These are phyloP conservation scores for Sugiyamaella sp. DNA, from an alignment of 1,139 yeast genomes.

Conservation along the genomic window DNA sequence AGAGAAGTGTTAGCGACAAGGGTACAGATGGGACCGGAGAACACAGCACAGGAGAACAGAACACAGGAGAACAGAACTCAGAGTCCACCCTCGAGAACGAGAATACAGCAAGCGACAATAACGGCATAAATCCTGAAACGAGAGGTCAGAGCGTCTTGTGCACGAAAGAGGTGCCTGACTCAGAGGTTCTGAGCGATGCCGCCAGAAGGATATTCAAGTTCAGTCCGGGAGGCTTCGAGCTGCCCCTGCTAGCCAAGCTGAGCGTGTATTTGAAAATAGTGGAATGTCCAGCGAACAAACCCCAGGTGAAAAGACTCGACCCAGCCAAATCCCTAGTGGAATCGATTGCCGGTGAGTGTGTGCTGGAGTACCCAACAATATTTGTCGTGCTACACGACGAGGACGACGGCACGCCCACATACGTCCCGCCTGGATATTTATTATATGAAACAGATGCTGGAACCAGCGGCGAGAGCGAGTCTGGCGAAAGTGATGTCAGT, in stretches of 20 bases:
- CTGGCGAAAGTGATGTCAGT: background rate
- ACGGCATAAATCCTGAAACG: background rate
- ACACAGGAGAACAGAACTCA: too few relatives aligned
- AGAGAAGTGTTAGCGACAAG: too few relatives aligned
- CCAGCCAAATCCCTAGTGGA: conserved; percentile 44
- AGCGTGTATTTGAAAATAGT: conserved; percentile 29
- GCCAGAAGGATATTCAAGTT: conserved; percentile 8
- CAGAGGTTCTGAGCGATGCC: conserved; percentile 16
- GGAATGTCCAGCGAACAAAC: conserved; percentile 31
- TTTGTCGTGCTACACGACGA: conserved; percentile 37
- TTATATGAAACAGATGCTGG: conserved; percentile 1
- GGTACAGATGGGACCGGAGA: too few relatives aligned
- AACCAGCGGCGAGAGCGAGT: background rate
- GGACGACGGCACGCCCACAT: background rate
- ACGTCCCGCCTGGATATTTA: conserved; percentile 45
- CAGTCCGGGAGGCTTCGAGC: background rate
- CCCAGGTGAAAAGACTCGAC: conserved; percentile 30
- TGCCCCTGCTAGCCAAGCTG: background rate
- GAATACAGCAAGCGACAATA: conserved; percentile 8
- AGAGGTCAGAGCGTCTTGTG: background rate
- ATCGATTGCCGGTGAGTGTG: conserved; percentile 56
- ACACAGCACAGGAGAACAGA: too few relatives aligned
- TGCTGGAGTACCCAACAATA: conserved; percentile 74
- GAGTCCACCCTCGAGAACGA: too few relatives aligned
- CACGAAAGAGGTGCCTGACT: conserved; percentile 19